phyloP scores from a whole-genome alignment of 768 basidiomycete genomes.

The Chalciporus pseudorubinellus region DNA sequence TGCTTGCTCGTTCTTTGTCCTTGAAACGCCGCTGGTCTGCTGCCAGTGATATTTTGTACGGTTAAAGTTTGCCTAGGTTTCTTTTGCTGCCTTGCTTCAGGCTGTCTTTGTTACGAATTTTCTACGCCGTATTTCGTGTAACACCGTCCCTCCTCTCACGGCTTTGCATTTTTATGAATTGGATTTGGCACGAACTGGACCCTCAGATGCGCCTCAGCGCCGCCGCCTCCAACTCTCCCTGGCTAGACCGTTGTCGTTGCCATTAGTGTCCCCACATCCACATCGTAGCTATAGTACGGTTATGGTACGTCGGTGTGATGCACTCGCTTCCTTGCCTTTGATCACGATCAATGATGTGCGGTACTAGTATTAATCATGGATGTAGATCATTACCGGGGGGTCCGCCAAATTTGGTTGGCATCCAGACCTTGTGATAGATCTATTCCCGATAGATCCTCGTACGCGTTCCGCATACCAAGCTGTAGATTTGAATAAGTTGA shows the following conservation, averaged over 20 bases:
- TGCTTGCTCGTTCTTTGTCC: background rate
- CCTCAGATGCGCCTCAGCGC: no score
- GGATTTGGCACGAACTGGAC: no score
- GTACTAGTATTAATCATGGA: no score
- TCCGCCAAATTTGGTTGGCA: background rate
- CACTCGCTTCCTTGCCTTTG: no score
- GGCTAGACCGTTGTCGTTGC: no score
- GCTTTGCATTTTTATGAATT: background rate
- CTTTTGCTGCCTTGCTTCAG: background rate
- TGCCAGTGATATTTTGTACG: constrained; percentile 2
- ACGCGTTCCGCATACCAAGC: constrained; percentile 19
- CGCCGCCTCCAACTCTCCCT: no score
- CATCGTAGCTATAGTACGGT: no score
- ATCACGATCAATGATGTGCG: no score
- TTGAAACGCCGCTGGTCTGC: constrained; percentile 9
- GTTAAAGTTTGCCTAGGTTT: background rate
- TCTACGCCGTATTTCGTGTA: background rate
- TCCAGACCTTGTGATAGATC: constrained; percentile 5
- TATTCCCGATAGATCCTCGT: background rate
- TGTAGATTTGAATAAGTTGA: constrained; percentile 13
- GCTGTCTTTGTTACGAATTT: background rate
- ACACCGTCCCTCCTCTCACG: background rate
- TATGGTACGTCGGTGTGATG: no score
- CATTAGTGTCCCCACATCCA: no score
- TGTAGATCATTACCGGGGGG: no score